Base-by-base conservation (phyloP, 1,139 yeast genomes). In the Candida sojae region DNA sequence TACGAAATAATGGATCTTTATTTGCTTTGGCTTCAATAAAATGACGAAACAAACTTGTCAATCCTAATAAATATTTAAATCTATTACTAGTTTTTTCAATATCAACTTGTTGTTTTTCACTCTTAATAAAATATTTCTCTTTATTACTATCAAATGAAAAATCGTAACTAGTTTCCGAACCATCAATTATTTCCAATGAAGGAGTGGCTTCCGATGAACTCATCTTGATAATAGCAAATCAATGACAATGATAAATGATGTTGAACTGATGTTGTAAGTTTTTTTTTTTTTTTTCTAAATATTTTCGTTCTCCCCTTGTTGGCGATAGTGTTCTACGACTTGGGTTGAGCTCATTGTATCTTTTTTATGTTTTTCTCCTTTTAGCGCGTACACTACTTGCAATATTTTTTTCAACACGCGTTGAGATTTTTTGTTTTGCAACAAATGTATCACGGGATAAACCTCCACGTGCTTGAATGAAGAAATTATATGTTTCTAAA, bases 21-120 rank as follows among this genome's bases (percentile, higher is more conserved):
- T 76, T 77, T 17, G 90, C 89, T 59, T 84, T 84, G 25, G 82
- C 76, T 49, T 82, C 77, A 53, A 87, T 80, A 60, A 87, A 87
- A 61, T 84, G 88, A 44, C 82, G 79, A 63, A 87, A 87, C 43
- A 87, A 69, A 34, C 79, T 82, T 0, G 93, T 86, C 42, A 87
- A 66, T 0, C 88, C 86, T 39, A 87, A 64, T 40, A 87, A 70
- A 60, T 86, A 83, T 55, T 79, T 80, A 66, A 86, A 86, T 57
- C 92, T 68, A 56, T 80, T 79, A 8, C 81, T 77, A 0, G 88
- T 82, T 43, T 79, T 80, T 36, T 73, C 75, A 9, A 80, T 74
- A 55, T 82, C 75, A 54, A 82, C 74, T 42, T 62, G 63, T 42
- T 72, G 73, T 54, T 78, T 78, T n/a, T 71, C 77, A 10, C 79